phyloP scores from a whole-genome alignment of 2,329 filamentous ascomycete genomes.

The Venturia nashicola region DNA sequence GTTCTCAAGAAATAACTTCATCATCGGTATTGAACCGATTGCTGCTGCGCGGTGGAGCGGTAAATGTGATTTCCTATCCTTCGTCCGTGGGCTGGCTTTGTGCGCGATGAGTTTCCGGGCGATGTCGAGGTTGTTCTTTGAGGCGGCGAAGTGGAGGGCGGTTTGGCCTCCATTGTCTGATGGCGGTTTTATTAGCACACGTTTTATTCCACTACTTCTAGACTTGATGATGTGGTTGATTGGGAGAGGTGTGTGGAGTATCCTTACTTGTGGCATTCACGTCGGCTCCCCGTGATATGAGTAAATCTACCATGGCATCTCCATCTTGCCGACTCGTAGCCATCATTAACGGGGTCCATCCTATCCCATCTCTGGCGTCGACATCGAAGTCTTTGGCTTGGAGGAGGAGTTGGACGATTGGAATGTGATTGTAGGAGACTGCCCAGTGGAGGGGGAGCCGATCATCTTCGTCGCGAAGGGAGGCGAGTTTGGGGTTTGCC shows the following conservation, averaged over 20 bases:
- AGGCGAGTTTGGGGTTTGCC: conserved; percentile 69
- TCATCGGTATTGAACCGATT: conserved; percentile 76
- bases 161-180: conserved; percentile 62
- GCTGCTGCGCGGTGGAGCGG: conserved; percentile 86
- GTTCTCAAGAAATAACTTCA: conserved; percentile 64
- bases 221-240: background rate
- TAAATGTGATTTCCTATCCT: conserved; percentile 80
- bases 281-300: conserved; percentile 59
- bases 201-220: background rate
- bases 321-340: conserved; percentile 61
- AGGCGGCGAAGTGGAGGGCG: conserved; percentile 80
- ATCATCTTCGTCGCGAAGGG: conserved; percentile 68
- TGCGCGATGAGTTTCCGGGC: conserved; percentile 64
- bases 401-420: conserved; percentile 62
- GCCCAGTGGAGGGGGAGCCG: conserved; percentile 93
- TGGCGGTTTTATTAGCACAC: background rate
- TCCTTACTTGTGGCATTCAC: conserved; percentile 44
- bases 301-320: conserved; percentile 53
- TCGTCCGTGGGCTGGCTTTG: conserved; percentile 66
- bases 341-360: conserved; percentile 81
- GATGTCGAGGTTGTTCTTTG: conserved; percentile 75
- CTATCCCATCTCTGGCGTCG: conserved; percentile 68
- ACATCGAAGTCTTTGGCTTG: conserved; percentile 66
- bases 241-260: background rate
- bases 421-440: conserved; percentile 64